These are phyloP conservation scores for Tuber calosporum DNA, from an alignment of 495 filamentous ascomycete genomes.

Conservation along the genomic window DNA sequence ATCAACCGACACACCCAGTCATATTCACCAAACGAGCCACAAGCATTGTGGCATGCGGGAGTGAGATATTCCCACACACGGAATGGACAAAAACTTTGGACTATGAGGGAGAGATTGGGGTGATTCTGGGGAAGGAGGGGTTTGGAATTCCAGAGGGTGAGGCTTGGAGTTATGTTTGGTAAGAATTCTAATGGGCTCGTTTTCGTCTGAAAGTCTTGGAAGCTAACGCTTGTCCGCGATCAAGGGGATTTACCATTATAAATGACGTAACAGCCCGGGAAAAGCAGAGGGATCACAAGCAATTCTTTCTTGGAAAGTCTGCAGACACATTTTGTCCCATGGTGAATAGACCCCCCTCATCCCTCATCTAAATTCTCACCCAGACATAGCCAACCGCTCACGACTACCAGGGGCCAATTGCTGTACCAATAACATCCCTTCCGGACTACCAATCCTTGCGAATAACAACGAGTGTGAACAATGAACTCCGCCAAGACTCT, in stretches of 20 bases:
- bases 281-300: conserved; percentile 53
- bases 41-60: conserved; percentile 49
- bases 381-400: conserved; percentile 5
- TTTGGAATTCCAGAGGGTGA: conserved; percentile 46
- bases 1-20: conserved; percentile 47
- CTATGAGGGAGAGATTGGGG: conserved; percentile 55
- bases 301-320: conserved; percentile 54
- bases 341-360: conserved; percentile 30
- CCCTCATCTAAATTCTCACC: background rate
- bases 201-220: background rate
- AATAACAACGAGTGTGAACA: conserved; percentile 47
- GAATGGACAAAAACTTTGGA: conserved; percentile 50
- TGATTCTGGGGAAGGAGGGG: conserved; percentile 51
- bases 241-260: conserved; percentile 51
- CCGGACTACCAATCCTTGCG: conserved; percentile 42
- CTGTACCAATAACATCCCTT: conserved; percentile 47
- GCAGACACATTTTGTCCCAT: conserved; percentile 54
- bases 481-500: conserved; percentile 45
- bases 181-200: background rate
- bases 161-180: conserved; percentile 51
- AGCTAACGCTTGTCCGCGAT: conserved; percentile 9
- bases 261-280: conserved; percentile 55
- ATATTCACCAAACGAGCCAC: conserved; percentile 54
- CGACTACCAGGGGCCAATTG: conserved; percentile 47
- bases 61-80: conserved; percentile 48